Base-by-base conservation (phyloP, 768 basidiomycete genomes). In the Mrakia frigida region DNA sequence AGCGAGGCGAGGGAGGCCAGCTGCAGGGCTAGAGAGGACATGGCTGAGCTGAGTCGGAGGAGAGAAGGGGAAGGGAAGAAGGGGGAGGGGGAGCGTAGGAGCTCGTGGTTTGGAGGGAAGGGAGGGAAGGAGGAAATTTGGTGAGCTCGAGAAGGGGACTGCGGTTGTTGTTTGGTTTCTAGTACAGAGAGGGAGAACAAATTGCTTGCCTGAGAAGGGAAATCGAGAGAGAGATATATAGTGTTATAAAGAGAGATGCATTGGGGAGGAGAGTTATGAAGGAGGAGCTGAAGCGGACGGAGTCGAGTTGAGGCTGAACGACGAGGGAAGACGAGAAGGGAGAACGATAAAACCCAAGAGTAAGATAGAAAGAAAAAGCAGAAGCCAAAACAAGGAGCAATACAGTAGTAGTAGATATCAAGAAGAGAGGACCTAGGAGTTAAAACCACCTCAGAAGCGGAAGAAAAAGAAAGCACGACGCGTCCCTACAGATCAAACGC, bases 1-100 rank as follows among this genome's bases (percentile, higher is more conserved):
- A 94, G 85, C 9, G 94, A 95, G 13, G 89, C 87, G 78, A 88
- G 87, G 80, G 90, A 87, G 23, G 91, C 89, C 21, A 98, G 87
- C 82, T 98, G 94, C 13, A 85, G 84, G 25, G 93, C 92, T 77
- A 98, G 89, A 80, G 89, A 89, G 41, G 92, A 90, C 60, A 82
- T 79, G 43, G 56, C 28, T n/a, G n/a, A n/a, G n/a, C n/a, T n/a
- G n/a, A n/a, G n/a, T n/a, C n/a, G 39, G n/a, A 74, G 37, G 28
- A 28, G 43, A 63, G 73, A 63, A 33, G 43, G 28, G n/a, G 60
- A n/a, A 43, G 61, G 33, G 31, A 33, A 46, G 28, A 28, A 61
- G 53, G 35, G 18, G 52, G 39, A 41, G 11, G 39, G 39, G 39
- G 11, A 41, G 11, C 7, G 25, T 1, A 39, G 41, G 35, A 50